These are phyloP conservation scores for Cymbopogon flexuosus DNA, from an alignment of 202 grass and related monocot genomes.

Conservation along the genomic window DNA sequence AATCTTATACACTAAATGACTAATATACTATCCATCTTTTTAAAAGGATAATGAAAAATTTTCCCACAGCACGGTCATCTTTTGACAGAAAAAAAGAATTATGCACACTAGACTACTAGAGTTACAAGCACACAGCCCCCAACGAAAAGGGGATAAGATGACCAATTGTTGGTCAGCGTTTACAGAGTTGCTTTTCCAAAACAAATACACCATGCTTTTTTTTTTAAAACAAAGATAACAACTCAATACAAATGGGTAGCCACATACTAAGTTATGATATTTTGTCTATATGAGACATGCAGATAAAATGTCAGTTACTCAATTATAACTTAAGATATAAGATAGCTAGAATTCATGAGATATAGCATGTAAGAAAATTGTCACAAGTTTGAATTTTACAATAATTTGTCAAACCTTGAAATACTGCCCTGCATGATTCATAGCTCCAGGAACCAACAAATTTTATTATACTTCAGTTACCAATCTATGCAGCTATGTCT, in stretches of 20 bases:
- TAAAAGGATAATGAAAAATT: not conserved
- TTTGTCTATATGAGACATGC: not conserved
- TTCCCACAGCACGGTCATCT: not conserved
- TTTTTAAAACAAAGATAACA: not conserved
- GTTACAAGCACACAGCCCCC: not conserved
- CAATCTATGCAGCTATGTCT: not conserved
- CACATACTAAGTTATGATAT: not conserved
- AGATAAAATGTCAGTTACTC: not conserved
- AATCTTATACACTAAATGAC: not conserved
- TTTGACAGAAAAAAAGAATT: not conserved
- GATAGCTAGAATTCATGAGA: not conserved
- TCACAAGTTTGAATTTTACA: not conserved
- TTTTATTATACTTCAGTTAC: not conserved
- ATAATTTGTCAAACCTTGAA: no score
- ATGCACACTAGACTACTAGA: not conserved
- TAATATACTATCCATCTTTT: not conserved
- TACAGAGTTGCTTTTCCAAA: not conserved
- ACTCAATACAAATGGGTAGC: not conserved
- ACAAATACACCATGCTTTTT: not conserved
- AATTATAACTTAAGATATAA: not conserved
- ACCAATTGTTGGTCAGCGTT: not conserved
- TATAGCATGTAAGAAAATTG: not conserved
- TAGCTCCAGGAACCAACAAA: not conserved
- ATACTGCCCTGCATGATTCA: no score
- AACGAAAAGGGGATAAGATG: not conserved